phyloP scores from a whole-genome alignment of 305 asterid species.

The Solanum hybrid region DNA sequence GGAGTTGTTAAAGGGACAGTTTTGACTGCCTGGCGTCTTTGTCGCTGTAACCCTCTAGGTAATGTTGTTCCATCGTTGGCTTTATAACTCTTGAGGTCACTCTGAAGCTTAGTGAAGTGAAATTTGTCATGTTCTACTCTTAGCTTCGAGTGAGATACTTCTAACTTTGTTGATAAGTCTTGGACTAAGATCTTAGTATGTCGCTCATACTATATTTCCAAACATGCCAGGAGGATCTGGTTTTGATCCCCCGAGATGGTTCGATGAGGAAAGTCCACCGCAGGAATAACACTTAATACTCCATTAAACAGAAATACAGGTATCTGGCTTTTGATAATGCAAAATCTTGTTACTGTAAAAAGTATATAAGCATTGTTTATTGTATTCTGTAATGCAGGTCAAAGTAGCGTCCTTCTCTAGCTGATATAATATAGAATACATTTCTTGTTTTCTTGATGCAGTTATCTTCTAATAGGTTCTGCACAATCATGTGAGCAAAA shows the following conservation, averaged over 20 bases:
- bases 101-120: neutral
- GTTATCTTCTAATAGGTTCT: neutral
- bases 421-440: neutral
- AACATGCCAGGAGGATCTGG: constrained; percentile 69
- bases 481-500: neutral
- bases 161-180: neutral
- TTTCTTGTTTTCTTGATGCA: neutral
- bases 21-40: constrained; percentile 79
- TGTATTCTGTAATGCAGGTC: neutral
- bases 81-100: neutral
- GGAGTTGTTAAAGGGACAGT: constrained; percentile 71
- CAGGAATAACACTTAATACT: constrained; percentile 21
- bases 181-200: neutral
- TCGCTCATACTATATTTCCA: neutral
- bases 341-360: neutral
- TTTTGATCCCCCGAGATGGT: constrained; percentile 96
- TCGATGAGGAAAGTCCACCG: constrained; percentile 54
- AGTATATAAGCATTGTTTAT: neutral
- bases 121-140: neutral
- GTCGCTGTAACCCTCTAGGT: constrained; percentile 96
- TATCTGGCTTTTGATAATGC: neutral
- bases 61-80: neutral
- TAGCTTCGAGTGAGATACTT: neutral
- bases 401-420: neutral
- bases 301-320: neutral